These are phyloP conservation scores for Lolium multiflorum DNA, from an alignment of 176 grass and related monocot genomes.

Conservation along the genomic window DNA sequence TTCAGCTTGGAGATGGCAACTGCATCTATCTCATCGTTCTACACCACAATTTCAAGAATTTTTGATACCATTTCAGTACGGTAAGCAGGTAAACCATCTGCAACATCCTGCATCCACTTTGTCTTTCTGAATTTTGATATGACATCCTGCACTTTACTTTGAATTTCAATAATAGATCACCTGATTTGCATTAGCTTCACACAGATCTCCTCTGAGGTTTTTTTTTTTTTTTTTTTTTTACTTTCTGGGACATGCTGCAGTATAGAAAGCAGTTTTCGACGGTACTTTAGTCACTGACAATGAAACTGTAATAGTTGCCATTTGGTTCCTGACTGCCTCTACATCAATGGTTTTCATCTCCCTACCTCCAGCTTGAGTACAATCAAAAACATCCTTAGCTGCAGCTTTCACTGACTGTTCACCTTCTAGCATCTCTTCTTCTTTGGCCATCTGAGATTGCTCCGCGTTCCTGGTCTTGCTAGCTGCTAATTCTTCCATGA, in stretches of 20 bases:
- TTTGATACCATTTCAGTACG: neutral
- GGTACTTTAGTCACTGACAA: neutral
- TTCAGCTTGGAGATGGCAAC: neutral
- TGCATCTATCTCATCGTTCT: neutral
- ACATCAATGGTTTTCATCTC: neutral
- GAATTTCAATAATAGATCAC: neutral
- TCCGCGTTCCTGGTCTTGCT: neutral
- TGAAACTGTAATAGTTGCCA: neutral
- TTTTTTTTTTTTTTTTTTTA: neutral
- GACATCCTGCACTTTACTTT: neutral
- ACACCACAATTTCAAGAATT: constrained; percentile 27
- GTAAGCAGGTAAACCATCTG: constrained; percentile 26
- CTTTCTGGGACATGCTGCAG: constrained; percentile 12
- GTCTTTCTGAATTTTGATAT: neutral
- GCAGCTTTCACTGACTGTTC: neutral
- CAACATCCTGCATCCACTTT: constrained; percentile 28
- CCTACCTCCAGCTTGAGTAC: neutral
- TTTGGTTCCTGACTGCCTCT: constrained; percentile 1
- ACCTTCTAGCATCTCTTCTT: neutral
- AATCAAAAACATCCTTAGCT: neutral
- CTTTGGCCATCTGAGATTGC: neutral
- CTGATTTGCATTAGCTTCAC: constrained; percentile 25
- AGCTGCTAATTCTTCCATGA: neutral
- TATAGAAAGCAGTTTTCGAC: constrained; percentile 39
- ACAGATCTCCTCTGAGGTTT: neutral